Base-by-base conservation (phyloP, 768 basidiomycete species). In the Rhizopogon vinicolor region DNA sequence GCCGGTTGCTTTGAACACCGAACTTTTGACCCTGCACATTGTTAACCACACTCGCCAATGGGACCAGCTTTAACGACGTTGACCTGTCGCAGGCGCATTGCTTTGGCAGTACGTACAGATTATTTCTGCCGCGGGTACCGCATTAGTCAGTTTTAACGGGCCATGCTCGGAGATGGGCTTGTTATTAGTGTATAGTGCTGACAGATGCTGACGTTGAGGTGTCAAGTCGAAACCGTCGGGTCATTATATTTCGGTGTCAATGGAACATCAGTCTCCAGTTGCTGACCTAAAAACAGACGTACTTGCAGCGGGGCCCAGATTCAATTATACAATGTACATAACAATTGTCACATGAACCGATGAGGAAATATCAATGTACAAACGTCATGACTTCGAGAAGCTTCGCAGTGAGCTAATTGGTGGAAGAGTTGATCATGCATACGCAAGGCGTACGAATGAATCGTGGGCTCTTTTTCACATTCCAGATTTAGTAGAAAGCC, bases 281-380 rank as follows among this genome's bases (percentile, higher is more conserved):
- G 4, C 16, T 29, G 1, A 46, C 19, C 33, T 48, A 48, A 48
- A 25, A 19, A 22, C 19, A 14, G 2, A 35, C 46, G 46, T 48
- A 33, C 14, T 33, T 14, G 10, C 7, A 33, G 31, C 31, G 33
- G 19, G 46, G 29, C 33, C 33, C 13, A 10, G 33, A 48, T 14
- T 19, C 45, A 33, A 46, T 46, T 25, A 25, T 46, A 29, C 28
- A 10, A 46, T 18, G 45, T 46, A 46, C 45, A 46, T 46, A 46
- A 31, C 48, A 49, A 49, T 49, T 49, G 35, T 49, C 37, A 7
- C 48, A 37, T 37, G 2, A 22, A 49, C 48, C 3, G 14, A 49
- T 49, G 16, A 49, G 39, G 48, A 16, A 49, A 49, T 37, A 49
- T 49, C 48, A 49, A 49, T 49, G 35, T 14, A 14, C 48, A 49